A percentile compares a stretch with the other conserved stretches of the same genome.
These are phyloP conservation scores for Colletotrichum abscissum DNA, from an alignment of 2,329 filamentous ascomycete genomes.

Conservation along the genomic window DNA sequence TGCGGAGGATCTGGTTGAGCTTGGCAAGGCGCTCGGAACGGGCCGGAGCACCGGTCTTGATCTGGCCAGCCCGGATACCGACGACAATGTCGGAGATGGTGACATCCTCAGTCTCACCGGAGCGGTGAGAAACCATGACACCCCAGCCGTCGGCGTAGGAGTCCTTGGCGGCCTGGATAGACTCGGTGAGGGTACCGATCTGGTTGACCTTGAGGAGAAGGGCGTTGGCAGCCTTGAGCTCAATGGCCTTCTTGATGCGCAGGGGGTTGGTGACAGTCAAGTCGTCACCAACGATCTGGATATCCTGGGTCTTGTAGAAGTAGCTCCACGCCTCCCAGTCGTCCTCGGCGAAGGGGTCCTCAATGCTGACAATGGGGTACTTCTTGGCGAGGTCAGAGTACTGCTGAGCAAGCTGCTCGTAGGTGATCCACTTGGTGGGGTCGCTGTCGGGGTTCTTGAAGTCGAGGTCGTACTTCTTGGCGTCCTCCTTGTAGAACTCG, in stretches of 20 bases:
- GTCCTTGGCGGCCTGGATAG: conserved; percentile 99
- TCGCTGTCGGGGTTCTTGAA: conserved; percentile 99
- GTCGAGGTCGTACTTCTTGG: conserved; percentile 99
- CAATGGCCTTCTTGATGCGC: conserved; percentile 99
- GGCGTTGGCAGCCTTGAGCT: conserved; percentile 98
- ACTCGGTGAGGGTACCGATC: conserved; percentile 98
- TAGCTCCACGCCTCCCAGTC: conserved; percentile 99
- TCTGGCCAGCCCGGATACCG: conserved; percentile 95
- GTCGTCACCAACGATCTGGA: conserved; percentile 98
- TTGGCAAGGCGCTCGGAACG: conserved; percentile 98
- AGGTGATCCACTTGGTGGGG: conserved; percentile 96
- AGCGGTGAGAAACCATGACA: conserved; percentile 99
- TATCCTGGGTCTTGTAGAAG: conserved; percentile 99
- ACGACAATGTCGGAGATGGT: conserved; percentile 99
- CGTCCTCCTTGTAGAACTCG: conserved; percentile 98
- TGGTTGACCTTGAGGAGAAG: conserved; percentile 99
- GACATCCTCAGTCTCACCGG: conserved; percentile 99
- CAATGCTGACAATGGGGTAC: conserved; percentile 98
- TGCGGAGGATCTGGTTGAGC: conserved; percentile 99
- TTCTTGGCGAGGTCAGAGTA: conserved; percentile 91
- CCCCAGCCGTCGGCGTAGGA: conserved; percentile 96
- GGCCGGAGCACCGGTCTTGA: conserved; percentile 97
- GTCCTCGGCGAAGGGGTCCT: conserved; percentile 99
- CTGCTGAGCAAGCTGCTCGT: conserved; percentile 93
- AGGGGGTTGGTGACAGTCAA: conserved; percentile 98